Conservation (phyloP, 371 early-diverging fungal genomes). For the Lichtheimia corymbifera region DNA sequence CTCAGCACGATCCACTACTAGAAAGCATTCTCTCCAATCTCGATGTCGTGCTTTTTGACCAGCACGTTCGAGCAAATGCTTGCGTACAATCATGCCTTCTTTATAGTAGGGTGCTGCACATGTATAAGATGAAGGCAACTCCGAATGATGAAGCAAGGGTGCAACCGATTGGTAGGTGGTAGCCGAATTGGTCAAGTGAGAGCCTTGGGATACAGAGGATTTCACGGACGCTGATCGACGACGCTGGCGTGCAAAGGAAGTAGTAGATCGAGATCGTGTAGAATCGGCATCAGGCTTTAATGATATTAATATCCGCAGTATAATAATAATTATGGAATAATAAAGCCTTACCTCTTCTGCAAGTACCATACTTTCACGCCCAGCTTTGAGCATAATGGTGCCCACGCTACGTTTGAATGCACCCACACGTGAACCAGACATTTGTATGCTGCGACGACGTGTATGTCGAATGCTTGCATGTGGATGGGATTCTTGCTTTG, state of each 20-base stretch:
- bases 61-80: slow-evolving; percentile 77
- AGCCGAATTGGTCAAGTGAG: slow-evolving; percentile 18
- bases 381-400: slow-evolving; percentile 37
- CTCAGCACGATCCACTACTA: slow-evolving; percentile 76
- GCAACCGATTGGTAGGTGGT: slow-evolving; percentile 32
- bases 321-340: too few species aligned
- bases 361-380: slow-evolving; percentile 31
- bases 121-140: slow-evolving; percentile 27
- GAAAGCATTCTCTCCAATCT: slow-evolving; percentile 83
- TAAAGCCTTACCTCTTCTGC: slow-evolving; percentile 19
- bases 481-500: not conserved
- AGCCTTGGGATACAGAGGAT: slow-evolving; percentile 23
- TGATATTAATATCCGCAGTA: too few species aligned
- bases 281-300: too few species aligned
- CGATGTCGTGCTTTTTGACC: slow-evolving; percentile 79
- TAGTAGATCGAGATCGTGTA: too few species aligned
- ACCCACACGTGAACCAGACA: slow-evolving; percentile 27
- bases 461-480: slow-evolving; percentile 5
- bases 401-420: slow-evolving; percentile 41
- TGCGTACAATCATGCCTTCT: slow-evolving; percentile 82
- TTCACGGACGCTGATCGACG: slow-evolving; percentile 17
- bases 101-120: slow-evolving; percentile 53
- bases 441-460: slow-evolving; percentile 26
- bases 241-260: not conserved
- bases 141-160: slow-evolving; percentile 25